These are phyloP conservation scores for Kazachstania martiniae DNA, from an alignment of 805 yeast species.

Conservation along the genomic window DNA sequence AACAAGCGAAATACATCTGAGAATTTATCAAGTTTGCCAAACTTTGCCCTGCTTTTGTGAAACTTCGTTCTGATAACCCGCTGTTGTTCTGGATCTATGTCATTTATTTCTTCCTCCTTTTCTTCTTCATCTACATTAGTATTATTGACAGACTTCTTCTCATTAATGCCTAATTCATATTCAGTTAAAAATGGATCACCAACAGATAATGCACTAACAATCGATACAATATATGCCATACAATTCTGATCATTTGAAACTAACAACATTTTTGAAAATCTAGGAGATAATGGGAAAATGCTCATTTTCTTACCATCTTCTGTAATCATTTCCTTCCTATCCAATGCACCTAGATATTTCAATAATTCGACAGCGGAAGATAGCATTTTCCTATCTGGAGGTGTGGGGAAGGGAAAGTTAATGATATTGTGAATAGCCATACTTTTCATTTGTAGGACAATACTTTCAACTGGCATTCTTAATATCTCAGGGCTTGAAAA, in stretches of 20 bases:
- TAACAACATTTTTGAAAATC: slow-evolving; percentile 82
- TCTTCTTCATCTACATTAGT: slow-evolving; percentile 10
- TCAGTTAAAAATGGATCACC: slow-evolving; percentile 83
- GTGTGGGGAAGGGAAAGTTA: slow-evolving; percentile 94
- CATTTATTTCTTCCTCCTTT: slow-evolving; percentile 19
- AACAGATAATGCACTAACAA: slow-evolving; percentile 85
- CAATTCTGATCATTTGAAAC: slow-evolving; percentile 83
- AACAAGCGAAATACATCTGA: slow-evolving; percentile 69
- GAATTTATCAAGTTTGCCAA: slow-evolving; percentile 55
- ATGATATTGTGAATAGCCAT: slow-evolving; percentile 89
- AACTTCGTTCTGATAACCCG: slow-evolving; percentile 40
- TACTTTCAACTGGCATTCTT: slow-evolving; percentile 93
- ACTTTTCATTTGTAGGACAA: slow-evolving; percentile 90
- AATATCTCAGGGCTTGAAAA: slow-evolving; percentile 84
- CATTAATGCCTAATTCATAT: slow-evolving; percentile 53
- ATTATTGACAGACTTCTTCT: slow-evolving; percentile 4
- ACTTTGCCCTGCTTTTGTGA: slow-evolving; percentile 46
- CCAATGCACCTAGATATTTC: slow-evolving; percentile 68
- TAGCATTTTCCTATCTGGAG: slow-evolving; percentile 60
- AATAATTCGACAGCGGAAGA: slow-evolving; percentile 57
- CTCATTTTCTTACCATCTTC: slow-evolving; percentile 80
- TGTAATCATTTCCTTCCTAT: slow-evolving; percentile 45
- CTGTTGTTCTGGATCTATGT: slow-evolving; percentile 29
- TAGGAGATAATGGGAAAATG: slow-evolving; percentile 83
- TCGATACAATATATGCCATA: slow-evolving; percentile 77